Evolutionary conservation across 768 basidiomycete genomes (phyloP).

Genomic region (Cystobasidium onofrii): DNA sequence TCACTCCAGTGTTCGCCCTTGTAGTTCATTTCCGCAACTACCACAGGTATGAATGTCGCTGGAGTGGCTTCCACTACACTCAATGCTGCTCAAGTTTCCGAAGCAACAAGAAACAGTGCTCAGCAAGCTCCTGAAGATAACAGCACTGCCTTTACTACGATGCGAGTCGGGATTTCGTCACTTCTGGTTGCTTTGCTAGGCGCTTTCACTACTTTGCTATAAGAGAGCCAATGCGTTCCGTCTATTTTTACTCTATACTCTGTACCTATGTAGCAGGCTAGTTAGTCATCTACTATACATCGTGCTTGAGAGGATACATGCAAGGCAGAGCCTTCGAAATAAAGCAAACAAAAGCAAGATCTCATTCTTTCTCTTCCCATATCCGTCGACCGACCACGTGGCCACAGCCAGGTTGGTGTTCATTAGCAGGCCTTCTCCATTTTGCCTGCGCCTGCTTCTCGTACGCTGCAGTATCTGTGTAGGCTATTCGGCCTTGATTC

Average conservation of each 20-base stretch:
- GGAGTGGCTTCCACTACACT: background rate
- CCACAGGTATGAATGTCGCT: background rate
- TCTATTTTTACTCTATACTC: background rate
- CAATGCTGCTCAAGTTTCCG: background rate
- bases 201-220: background rate
- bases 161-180: background rate
- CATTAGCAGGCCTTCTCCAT: constrained; percentile 20
- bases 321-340: background rate
- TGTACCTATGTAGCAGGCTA: background rate
- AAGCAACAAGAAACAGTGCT: background rate
- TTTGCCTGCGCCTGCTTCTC: constrained; percentile 2
- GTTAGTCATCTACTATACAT: background rate
- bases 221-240: background rate
- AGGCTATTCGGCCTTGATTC: constrained; percentile 14
- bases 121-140: background rate
- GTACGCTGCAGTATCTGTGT: background rate
- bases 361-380: constrained; percentile 11
- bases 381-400: constrained; percentile 5
- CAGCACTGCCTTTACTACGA: background rate
- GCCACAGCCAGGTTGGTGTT: constrained; percentile 12
- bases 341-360: background rate
- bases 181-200: background rate
- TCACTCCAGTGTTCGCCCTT: background rate
- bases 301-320: background rate
- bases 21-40: background rate